Conservation (phyloP, 108 stramenopile genomes). For the Schizochytrium sp. region DNA sequence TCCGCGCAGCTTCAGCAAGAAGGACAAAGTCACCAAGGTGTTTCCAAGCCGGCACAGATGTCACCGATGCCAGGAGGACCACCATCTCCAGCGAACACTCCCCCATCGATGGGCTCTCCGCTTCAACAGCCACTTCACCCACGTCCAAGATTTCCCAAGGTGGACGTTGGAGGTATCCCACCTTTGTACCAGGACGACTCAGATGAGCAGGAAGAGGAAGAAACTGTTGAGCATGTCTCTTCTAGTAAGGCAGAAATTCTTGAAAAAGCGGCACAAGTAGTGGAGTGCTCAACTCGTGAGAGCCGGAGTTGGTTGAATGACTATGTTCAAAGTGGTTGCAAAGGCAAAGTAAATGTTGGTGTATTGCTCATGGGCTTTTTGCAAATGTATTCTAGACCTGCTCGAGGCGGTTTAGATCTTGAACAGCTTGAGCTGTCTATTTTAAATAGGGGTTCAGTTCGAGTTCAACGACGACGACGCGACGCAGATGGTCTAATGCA, state of each 20-base stretch:
- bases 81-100: not conserved
- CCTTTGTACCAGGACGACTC: not conserved
- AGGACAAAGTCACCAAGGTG: no score
- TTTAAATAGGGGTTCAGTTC: not conserved
- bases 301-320: not conserved
- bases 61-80: no score
- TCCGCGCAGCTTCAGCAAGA: no score
- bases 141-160: not conserved
- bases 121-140: not conserved
- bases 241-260: not conserved
- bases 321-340: not conserved
- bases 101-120: not conserved
- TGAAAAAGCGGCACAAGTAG: slow-evolving; percentile 26
- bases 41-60: no score
- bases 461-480: not conserved
- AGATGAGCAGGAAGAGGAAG: not conserved
- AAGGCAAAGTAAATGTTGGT: slow-evolving; percentile 8
- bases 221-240: not conserved
- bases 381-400: slow-evolving; percentile 55
- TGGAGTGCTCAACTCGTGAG: slow-evolving; percentile 25
- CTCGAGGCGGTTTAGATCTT: slow-evolving; percentile 31
- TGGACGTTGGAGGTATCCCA: not conserved
- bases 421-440: slow-evolving; percentile 41
- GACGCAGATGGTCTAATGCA: not conserved
- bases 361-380: slow-evolving; percentile 49